phyloP scores from a whole-genome alignment of 1,284 basidiomycete genomes.

The Melampsora americana region DNA sequence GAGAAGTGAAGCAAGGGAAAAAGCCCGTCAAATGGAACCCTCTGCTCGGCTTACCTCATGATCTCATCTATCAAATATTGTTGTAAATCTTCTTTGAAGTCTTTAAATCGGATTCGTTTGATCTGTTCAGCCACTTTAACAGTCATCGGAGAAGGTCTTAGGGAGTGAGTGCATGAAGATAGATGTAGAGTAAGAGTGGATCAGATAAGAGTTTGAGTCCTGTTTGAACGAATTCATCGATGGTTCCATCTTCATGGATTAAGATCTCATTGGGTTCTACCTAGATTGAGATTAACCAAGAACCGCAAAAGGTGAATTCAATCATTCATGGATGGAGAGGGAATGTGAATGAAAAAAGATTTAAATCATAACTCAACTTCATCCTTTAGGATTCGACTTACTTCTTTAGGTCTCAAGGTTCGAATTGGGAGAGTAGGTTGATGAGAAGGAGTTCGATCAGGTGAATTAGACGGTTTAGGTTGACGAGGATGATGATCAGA shows the following conservation, averaged over 20 bases:
- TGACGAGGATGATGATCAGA: conserved; percentile 9
- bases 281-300: neutral
- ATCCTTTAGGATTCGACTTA: neutral
- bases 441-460: neutral
- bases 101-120: conserved; percentile 15
- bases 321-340: neutral
- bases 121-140: conserved; percentile 18
- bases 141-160: neutral
- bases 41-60: conserved; percentile 14
- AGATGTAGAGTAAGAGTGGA: conserved; percentile 31
- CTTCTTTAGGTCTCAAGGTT: neutral
- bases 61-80: conserved; percentile 39
- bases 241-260: neutral
- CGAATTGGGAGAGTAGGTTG: neutral
- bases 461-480: neutral
- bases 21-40: neutral
- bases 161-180: conserved; percentile 8
- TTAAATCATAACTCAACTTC: too few relatives aligned
- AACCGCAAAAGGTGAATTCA: neutral
- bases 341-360: neutral
- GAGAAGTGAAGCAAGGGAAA: neutral
- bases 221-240: neutral
- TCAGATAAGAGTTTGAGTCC: conserved; percentile 28
- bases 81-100: conserved; percentile 16
- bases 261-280: conserved; percentile 20